Base-by-base conservation (phyloP, 139 green algal genomes). In the Ettlia oleoabundans region DNA sequence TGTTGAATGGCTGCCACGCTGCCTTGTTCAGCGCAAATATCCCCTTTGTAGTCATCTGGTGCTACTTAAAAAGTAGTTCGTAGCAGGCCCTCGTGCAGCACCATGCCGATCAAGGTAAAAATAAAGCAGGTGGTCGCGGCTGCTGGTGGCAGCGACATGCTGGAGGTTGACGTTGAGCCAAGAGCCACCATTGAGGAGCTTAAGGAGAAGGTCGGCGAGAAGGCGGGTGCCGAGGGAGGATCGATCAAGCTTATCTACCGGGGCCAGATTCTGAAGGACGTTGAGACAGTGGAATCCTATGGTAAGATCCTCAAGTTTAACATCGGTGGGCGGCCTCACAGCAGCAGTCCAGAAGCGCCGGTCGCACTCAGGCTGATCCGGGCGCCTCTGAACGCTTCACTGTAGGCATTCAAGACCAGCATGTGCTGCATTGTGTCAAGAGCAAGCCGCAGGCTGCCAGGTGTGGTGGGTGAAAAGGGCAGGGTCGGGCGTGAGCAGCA, bases 201-300 rank as follows among this genome's bases (percentile, higher is more conserved):
- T 2, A 98, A 98, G 79, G 86, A 88, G 35, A 66, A 79, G 8
- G 82, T 98, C 1, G 80, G 78, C 0, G 70, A 82, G 28, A 83
- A 88, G 9, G 76, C 52, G 13, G 68, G 78, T 1, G 85, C 92
- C 24, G 38, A 89, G 2, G 79, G 89, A 0, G 78, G 66, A 0
- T 81, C 94, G 62, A 92, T 98, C 71, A 80, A 95, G 1, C 85
- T 99, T 1, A 98, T 99, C 61, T 99, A 97, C 89, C 95, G 96
- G 42, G 96, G 84, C 5, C 94, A 96, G 71, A 95, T 98, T 9
- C 74, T 99, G 1, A 98, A 98, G 78, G 95, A 99, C 58, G 91
- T 95, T 32, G 76, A 86, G 28, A 95, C 93, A 0, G 77, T 99
- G 5, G 85, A 93, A 6, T 91, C 71, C 82, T 98, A 98, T 81